Conservation (phyloP, 2,329 filamentous ascomycete species). For the Blastomyces emzantsi region DNA sequence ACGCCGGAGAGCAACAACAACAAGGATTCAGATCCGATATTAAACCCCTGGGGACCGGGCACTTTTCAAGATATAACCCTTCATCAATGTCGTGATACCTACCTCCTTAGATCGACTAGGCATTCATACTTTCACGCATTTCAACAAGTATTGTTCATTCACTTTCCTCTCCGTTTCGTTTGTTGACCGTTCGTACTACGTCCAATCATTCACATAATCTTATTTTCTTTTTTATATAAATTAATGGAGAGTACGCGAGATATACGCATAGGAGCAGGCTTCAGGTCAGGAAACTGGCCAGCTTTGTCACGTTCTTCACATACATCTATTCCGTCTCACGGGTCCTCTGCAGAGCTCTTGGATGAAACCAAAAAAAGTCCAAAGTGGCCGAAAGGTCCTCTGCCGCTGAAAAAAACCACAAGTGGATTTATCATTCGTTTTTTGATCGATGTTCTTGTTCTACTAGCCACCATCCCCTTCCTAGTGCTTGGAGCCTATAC, state of each 20-base stretch:
- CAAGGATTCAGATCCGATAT: background rate
- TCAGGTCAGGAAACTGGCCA: background rate
- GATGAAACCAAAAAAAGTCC: background rate
- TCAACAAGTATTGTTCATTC: background rate
- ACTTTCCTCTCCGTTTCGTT: background rate
- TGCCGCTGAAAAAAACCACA: background rate
- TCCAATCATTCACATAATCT: background rate
- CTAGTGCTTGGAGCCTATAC: constrained; percentile 8
- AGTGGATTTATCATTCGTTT: background rate
- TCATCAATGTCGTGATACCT: background rate
- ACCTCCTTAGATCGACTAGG: background rate
- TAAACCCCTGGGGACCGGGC: background rate
- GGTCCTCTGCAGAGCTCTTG: background rate
- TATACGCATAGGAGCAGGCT: background rate
- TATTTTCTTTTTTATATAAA: background rate
- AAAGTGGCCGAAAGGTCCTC: background rate
- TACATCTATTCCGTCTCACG: background rate
- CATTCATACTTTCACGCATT: background rate
- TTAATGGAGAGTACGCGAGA: background rate
- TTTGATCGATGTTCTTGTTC: constrained; percentile 5
- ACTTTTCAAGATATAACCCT: background rate
- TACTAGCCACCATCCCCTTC: constrained; percentile 9
- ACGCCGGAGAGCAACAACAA: too few species aligned
- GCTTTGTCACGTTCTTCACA: background rate
- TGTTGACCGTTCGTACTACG: background rate